Percentiles rank a stretch among this genome's conserved stretches.
phyloP scores from a whole-genome alignment of 2,329 filamentous ascomycete genomes.

The Beauveria brongniartii region DNA sequence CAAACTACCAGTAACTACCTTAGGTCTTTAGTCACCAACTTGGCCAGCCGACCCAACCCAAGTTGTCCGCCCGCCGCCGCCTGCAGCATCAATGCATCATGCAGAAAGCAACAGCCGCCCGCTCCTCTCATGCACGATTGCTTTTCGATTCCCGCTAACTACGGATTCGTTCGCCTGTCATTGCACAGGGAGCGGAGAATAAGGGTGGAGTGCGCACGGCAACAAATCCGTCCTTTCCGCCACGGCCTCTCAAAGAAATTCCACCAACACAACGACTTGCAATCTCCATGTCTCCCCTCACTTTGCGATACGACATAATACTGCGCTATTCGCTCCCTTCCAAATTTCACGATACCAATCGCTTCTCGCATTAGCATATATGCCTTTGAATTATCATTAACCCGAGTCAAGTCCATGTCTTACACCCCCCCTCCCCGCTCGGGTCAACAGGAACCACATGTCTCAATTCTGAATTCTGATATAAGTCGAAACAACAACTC shows the following conservation, averaged over 20 bases:
- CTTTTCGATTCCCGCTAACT: conserved; percentile 6
- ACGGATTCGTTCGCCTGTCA: too few relatives aligned
- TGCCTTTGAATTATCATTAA: background rate
- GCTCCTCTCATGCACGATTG: background rate
- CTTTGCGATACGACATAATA: too few relatives aligned
- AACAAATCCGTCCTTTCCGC: background rate
- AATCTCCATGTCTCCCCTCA: background rate
- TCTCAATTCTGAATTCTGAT: background rate
- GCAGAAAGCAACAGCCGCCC: background rate
- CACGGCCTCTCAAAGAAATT: background rate
- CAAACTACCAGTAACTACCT: too few relatives aligned
- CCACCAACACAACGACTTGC: too few relatives aligned
- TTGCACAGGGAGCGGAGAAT: too few relatives aligned
- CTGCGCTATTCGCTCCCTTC: too few relatives aligned
- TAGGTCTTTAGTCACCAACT: too few relatives aligned
- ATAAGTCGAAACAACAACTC: background rate
- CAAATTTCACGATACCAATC: too few relatives aligned
- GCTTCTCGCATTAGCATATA: too few relatives aligned
- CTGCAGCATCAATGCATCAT: background rate
- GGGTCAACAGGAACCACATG: background rate
- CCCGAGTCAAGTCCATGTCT: background rate
- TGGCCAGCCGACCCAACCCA: too few relatives aligned
- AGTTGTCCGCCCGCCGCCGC: too few relatives aligned
- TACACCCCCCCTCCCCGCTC: background rate
- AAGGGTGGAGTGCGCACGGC: background rate